Evolutionary conservation across 176 grass and related monocot genomes (phyloP).

Genomic region (Ensete glaucum): DNA sequence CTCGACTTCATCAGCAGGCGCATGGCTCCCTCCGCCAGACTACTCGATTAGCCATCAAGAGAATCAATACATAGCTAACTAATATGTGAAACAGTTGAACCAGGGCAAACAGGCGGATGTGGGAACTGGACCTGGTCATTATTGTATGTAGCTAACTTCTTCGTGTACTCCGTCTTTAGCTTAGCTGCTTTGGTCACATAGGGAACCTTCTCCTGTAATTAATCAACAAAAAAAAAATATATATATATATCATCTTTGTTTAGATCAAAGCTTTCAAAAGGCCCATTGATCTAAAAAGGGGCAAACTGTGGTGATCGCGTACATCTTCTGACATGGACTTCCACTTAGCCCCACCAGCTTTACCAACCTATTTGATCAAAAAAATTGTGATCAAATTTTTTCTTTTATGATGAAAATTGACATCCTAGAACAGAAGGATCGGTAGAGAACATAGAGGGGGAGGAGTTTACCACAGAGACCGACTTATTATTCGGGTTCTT

Average conservation of each 20-base stretch:
- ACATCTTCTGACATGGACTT: slow-evolving; percentile 72
- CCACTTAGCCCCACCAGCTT: slow-evolving; percentile 92
- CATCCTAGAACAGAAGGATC: not conserved
- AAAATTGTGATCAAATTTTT: not conserved
- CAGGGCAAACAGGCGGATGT: too few species aligned
- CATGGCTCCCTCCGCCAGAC: slow-evolving; percentile 22
- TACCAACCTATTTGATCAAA: slow-evolving; percentile 49
- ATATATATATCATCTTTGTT: not conserved
- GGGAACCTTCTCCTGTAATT: slow-evolving; percentile 71
- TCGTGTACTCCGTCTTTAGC: slow-evolving; percentile 72
- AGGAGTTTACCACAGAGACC: slow-evolving; percentile 14
- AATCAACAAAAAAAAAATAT: not conserved
- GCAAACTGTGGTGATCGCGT: not conserved
- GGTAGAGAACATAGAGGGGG: not conserved
- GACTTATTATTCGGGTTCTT: slow-evolving; percentile 19
- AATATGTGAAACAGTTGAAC: not conserved
- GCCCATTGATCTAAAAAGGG: not conserved
- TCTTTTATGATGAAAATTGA: too few species aligned
- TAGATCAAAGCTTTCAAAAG: not conserved
- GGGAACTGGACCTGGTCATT: slow-evolving; percentile 26
- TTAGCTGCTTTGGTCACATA: slow-evolving; percentile 74
- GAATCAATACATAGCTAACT: not conserved
- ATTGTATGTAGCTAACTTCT: slow-evolving; percentile 65
- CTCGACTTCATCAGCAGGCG: slow-evolving; percentile 68
- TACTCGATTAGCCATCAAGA: not conserved